Base-by-base conservation (phyloP, 495 filamentous ascomycete species). In the Aspergillus mulundensis region DNA sequence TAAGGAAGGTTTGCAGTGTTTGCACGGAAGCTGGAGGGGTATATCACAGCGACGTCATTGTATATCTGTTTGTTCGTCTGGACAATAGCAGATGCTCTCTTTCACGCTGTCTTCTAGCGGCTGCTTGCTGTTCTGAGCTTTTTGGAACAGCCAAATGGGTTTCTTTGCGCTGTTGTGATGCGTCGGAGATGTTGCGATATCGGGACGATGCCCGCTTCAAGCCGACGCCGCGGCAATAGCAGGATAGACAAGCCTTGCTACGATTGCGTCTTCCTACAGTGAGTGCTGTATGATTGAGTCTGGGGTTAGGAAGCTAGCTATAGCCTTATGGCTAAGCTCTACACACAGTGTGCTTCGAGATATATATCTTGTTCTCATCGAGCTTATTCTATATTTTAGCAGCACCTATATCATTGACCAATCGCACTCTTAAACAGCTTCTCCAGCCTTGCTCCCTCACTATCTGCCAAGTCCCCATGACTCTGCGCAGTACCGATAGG, bases 1-100 rank as follows among this genome's bases (percentile, higher is more conserved):
- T 57, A 44, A 49, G 42, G 12, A 15, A 32, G 7, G 64, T 70
- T 72, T 70, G 69, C 53, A 59, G 23, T 64, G 67, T 72, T 72
- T 72, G 69, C 67, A 72, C 21, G 21, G 1, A 14, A 5, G 2
- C 14, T 11, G 7, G 38, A 40, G 38, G 38, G 15, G 38, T 12
- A 38, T 30, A 36, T 36, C 32, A 40, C 38, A 18, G 38, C 38
- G 38, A 40, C 38, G 38, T 40, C 38, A 40, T 40, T 40, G 32
- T 36, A 14, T 15, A 36, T 5, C 12, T 40, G 38, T 40, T 40
- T 16, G 38, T 3, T 40, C 14, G 16, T 40, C 4, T 10, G 18
- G 5, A 11, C 12, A 36, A 11, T 36, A 10, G 12, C 5, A 7
- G 32, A 36, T 10, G 11, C 12, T 36, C 12, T 7, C 32, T 3